Percentiles rank a stretch among this genome's conserved stretches.
Evolutionary conservation across 805 yeast species (phyloP).

Genomic region (Myxozyma lipomycoides): DNA sequence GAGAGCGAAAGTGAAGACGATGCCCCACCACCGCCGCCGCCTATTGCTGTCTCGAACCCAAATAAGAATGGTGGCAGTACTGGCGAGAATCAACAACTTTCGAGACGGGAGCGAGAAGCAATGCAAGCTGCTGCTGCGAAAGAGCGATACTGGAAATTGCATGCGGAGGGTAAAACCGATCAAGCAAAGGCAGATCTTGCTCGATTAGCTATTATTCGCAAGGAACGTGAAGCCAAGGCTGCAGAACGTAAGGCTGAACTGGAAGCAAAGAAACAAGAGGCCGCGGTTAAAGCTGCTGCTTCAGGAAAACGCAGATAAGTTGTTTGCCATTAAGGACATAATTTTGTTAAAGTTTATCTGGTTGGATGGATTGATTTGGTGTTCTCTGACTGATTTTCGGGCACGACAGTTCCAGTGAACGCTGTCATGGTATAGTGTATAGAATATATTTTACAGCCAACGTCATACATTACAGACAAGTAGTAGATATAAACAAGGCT

Average conservation of each 20-base stretch:
- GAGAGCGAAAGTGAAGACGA: slow-evolving; percentile 7
- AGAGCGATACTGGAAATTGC: slow-evolving; percentile 27
- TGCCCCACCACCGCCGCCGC: slow-evolving; percentile 24
- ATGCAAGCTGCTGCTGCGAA: slow-evolving; percentile 28
- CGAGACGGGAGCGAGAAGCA: slow-evolving; percentile 27
- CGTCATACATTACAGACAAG: no score
- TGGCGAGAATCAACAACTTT: slow-evolving; percentile 3
- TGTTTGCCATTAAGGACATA: no score
- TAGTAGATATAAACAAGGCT: no score
- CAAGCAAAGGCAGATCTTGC: slow-evolving; percentile 54
- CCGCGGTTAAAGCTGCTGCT: slow-evolving; percentile 9
- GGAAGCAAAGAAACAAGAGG: slow-evolving; percentile 23
- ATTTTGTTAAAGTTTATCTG: no score
- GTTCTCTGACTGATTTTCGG: background rate
- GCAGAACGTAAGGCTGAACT: slow-evolving; percentile 22
- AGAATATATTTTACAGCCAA: no score
- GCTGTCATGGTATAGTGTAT: no score
- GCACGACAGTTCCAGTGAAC: background rate
- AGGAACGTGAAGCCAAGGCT: slow-evolving; percentile 27
- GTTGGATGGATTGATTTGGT: no score
- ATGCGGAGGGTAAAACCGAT: slow-evolving; percentile 44
- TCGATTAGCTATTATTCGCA: slow-evolving; percentile 46
- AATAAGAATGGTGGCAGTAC: slow-evolving; percentile 7
- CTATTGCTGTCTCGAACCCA: slow-evolving; percentile 22
- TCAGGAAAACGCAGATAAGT: slow-evolving; percentile 2